Conservation (phyloP, 2,329 filamentous ascomycete genomes). For the Diaporthe citri region DNA sequence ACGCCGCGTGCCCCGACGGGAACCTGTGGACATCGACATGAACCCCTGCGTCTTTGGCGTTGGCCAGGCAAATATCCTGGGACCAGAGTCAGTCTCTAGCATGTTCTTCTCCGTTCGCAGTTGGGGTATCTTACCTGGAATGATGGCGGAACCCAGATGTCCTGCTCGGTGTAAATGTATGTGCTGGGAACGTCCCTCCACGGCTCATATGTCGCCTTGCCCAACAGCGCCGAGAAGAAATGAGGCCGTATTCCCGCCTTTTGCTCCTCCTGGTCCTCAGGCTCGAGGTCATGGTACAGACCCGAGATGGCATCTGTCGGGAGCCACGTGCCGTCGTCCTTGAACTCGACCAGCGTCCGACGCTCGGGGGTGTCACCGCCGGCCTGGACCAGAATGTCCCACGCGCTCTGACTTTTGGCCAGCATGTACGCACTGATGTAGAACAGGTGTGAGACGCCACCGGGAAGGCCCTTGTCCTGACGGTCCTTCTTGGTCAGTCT, state of each 20-base stretch:
- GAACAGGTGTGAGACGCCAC: constrained; percentile 8
- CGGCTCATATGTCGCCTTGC: constrained; percentile 21
- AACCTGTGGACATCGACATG: constrained; percentile 13
- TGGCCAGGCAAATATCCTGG: constrained; percentile 16
- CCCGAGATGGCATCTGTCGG: constrained; percentile 14
- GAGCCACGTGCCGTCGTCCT: constrained; percentile 19
- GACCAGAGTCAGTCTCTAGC: neutral
- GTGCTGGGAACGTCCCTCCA: constrained; percentile 21
- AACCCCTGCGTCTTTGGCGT: neutral
- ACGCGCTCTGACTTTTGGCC: constrained; percentile 18
- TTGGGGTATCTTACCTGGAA: neutral
- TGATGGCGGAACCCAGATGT: constrained; percentile 8
- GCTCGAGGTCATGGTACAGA: constrained; percentile 16
- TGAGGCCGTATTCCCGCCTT: neutral
- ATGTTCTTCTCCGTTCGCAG: neutral
- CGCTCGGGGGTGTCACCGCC: constrained; percentile 20
- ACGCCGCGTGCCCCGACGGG: neutral
- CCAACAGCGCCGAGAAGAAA: neutral
- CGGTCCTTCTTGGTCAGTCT: constrained; percentile 15
- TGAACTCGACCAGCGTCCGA: constrained; percentile 6
- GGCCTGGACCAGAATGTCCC: constrained; percentile 17
- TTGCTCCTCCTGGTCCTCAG: constrained; percentile 26
- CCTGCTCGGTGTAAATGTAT: constrained; percentile 9
- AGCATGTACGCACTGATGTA: constrained; percentile 30
- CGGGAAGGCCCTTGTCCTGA: neutral